A percentile compares a stretch with the other conserved stretches of the same genome.
These are phyloP conservation scores for Macrolepiota albuminosa DNA, from an alignment of 768 basidiomycete genomes.

Conservation along the genomic window DNA sequence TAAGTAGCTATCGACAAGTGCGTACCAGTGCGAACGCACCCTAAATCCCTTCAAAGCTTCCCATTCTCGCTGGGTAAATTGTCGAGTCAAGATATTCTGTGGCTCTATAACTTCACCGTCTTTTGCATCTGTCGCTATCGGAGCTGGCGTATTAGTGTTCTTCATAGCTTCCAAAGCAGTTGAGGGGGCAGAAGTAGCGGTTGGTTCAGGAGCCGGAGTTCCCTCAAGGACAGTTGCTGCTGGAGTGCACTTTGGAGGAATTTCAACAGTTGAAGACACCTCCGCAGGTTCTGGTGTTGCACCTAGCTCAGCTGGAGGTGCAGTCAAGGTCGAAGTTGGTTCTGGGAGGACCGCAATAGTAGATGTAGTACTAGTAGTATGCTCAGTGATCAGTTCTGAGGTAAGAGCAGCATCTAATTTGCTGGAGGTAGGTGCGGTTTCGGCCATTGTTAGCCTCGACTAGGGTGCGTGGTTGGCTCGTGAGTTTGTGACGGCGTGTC, in stretches of 20 bases:
- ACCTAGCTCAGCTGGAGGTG: conserved; percentile 14
- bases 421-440: background rate
- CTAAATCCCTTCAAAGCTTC: conserved; percentile 61
- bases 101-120: conserved; percentile 39
- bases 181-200: conserved; percentile 1
- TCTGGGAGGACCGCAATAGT: background rate
- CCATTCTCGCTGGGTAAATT: conserved; percentile 74
- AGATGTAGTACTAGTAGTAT: background rate
- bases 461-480: background rate
- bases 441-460: background rate
- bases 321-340: conserved; percentile 11
- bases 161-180: background rate
- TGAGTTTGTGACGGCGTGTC: background rate
- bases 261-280: conserved; percentile 8
- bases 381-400: background rate
- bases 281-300: conserved; percentile 10
- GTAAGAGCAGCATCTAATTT: background rate
- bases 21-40: conserved; percentile 31
- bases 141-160: background rate
- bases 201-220: conserved; percentile 4
- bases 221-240: conserved; percentile 8
- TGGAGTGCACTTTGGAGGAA: background rate
- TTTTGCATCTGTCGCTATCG: conserved; percentile 12
- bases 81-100: conserved; percentile 63
- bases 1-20: background rate